A percentile compares a stretch with the other conserved stretches of the same genome.
Conservation (phyloP, 352 stramenopile genomes). For the Globisporangium sylvaticum region DNA sequence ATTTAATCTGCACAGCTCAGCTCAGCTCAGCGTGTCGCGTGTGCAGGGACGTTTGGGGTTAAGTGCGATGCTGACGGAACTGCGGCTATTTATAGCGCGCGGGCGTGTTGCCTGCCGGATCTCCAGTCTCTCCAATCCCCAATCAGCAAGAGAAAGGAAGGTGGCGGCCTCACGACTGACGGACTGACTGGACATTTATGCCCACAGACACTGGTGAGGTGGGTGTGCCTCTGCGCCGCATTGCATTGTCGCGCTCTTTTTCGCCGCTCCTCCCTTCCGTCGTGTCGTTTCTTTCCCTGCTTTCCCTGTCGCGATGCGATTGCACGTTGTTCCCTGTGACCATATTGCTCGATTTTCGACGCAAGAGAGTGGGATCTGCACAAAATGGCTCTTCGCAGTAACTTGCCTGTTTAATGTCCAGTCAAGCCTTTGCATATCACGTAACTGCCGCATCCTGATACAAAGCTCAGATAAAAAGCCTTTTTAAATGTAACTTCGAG, state of each 20-base stretch:
- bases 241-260: not conserved
- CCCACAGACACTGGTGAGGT: not conserved
- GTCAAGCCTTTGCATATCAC: not conserved
- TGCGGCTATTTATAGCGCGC: not conserved
- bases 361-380: not conserved
- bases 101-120: no score
- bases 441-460: not conserved
- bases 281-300: not conserved
- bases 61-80: not conserved
- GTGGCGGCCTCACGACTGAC: not conserved
- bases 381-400: not conserved
- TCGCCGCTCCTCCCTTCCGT: not conserved
- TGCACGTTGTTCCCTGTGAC: not conserved
- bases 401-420: not conserved
- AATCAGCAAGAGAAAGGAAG: not conserved
- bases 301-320: not conserved
- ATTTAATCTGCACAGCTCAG: not conserved
- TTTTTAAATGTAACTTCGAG: not conserved
- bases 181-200: not conserved
- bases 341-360: not conserved
- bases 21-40: not conserved
- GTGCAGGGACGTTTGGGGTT: not conserved
- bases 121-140: not conserved
- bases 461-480: not conserved
- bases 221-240: not conserved